Conservation (phyloP, 768 basidiomycete species). For the Lentinula sp. region DNA sequence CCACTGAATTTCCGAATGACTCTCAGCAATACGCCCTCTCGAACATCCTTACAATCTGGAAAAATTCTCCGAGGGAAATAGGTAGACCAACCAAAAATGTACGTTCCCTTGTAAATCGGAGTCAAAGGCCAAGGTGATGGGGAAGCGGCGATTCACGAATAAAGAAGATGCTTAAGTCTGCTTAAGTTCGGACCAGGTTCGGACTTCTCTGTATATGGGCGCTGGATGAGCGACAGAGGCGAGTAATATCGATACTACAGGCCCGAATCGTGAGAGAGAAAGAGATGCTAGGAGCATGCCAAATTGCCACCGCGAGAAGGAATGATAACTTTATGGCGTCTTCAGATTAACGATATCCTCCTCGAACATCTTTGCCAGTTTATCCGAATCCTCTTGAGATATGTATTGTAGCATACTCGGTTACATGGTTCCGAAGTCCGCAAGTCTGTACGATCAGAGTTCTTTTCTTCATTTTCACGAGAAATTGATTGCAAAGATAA, state of each 20-base stretch:
- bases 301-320: not conserved
- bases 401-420: not conserved
- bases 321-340: not conserved
- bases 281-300: not conserved
- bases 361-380: not conserved
- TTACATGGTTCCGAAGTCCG: not conserved
- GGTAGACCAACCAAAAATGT: not conserved
- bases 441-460: not conserved
- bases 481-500: not conserved
- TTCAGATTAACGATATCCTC: not conserved
- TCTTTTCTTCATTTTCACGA: not conserved
- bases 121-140: not conserved
- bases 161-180: no score
- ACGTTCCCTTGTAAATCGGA: not conserved
- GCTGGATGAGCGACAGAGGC: not conserved
- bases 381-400: not conserved
- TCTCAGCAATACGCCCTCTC: not conserved
- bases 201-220: not conserved
- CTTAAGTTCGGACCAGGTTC: not conserved
- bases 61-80: not conserved
- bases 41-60: not conserved
- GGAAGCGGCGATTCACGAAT: not conserved
- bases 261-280: not conserved
- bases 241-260: not conserved
- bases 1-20: no score